Percentiles rank a stretch among this genome's conserved stretches.
phyloP scores from a whole-genome alignment of 371 early-diverging fungal genomes.

The Funneliformis caledonium region DNA sequence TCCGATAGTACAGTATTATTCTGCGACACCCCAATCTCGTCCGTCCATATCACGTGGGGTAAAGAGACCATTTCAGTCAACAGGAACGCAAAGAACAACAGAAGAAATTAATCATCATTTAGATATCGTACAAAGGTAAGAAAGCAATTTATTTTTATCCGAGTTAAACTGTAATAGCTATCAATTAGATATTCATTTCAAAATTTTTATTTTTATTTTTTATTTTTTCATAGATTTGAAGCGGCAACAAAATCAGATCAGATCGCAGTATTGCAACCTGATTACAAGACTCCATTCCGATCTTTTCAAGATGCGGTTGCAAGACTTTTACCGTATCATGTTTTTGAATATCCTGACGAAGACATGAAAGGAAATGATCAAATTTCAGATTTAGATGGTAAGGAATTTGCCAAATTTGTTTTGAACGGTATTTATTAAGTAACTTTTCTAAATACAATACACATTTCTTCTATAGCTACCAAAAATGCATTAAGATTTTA shows the following conservation, averaged over 20 bases:
- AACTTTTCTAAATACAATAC: constrained; percentile 24
- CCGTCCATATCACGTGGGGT: not conserved
- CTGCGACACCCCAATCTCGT: not conserved
- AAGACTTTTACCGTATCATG: constrained; percentile 73
- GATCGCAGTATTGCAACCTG: constrained; percentile 52
- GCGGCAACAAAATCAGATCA: constrained; percentile 58
- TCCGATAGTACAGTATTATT: constrained; percentile 8
- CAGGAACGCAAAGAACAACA: constrained; percentile 45
- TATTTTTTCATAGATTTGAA: constrained; percentile 43
- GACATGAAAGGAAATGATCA: constrained; percentile 65
- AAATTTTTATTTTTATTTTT: not conserved
- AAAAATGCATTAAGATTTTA: constrained; percentile 35
- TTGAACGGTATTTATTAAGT: not conserved
- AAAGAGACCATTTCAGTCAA: not conserved
- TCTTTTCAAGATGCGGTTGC: constrained; percentile 65
- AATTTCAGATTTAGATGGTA: constrained; percentile 53
- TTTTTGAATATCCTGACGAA: constrained; percentile 69
- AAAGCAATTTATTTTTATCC: not conserved
- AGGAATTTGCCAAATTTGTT: not conserved
- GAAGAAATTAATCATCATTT: constrained; percentile 52
- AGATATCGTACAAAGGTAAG: constrained; percentile 53
- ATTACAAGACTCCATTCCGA: constrained; percentile 63
- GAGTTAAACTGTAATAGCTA: constrained; percentile 16
- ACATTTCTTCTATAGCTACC: constrained; percentile 29
- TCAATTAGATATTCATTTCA: not conserved